Percentiles rank a stretch among this genome's conserved stretches.
These are phyloP conservation scores for Yarrowia sp. DNA, from an alignment of 805 yeast genomes.

Conservation along the genomic window DNA sequence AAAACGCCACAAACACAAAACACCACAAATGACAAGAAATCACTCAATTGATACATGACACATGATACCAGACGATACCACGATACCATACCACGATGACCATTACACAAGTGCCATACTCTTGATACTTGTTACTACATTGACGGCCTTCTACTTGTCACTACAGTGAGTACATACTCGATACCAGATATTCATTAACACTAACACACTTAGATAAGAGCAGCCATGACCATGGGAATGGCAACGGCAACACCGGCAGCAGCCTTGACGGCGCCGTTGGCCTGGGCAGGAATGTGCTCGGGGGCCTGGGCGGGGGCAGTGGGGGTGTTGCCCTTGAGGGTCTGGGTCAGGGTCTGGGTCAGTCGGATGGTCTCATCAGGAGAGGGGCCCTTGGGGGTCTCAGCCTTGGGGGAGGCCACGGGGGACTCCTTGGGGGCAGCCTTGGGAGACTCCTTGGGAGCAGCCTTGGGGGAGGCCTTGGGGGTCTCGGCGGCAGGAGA, in stretches of 20 bases:
- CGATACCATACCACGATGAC: too few relatives aligned
- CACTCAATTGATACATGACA: too few relatives aligned
- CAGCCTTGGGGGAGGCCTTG: neutral
- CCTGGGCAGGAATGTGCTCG: neutral
- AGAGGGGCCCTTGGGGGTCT: neutral
- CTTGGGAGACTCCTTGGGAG: neutral
- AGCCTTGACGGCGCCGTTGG: neutral
- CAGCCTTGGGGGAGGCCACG: neutral
- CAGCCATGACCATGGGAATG: neutral
- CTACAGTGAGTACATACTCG: too few relatives aligned
- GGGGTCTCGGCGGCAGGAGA: neutral
- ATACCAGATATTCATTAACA: neutral
- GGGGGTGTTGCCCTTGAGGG: neutral
- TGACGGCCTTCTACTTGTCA: too few relatives aligned
- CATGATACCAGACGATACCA: too few relatives aligned
- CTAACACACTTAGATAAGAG: neutral
- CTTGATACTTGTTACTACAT: too few relatives aligned
- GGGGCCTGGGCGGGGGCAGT: neutral
- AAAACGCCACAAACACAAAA: too few relatives aligned
- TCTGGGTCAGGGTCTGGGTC: constrained; percentile 10
- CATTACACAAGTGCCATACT: too few relatives aligned
- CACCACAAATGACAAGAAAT: too few relatives aligned
- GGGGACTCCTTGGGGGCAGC: neutral
- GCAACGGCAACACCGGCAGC: neutral
- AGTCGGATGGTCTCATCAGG: neutral